These are phyloP conservation scores for Yarrowia porcina DNA, from an alignment of 805 yeast genomes.

Conservation along the genomic window DNA sequence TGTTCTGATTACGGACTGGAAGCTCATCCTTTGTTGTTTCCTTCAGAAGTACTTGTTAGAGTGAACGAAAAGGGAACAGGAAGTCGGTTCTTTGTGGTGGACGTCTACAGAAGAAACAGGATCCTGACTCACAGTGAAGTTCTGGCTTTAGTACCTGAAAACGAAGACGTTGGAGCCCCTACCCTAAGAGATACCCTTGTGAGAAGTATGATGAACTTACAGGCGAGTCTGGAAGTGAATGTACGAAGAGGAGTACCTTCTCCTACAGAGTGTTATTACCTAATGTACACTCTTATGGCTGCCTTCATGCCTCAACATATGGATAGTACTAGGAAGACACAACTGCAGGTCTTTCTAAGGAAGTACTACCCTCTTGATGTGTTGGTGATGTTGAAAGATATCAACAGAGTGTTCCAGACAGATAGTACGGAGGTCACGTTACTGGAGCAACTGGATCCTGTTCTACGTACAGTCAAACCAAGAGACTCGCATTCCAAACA, in stretches of 20 bases:
- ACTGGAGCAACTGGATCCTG: constrained; percentile 5
- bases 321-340: not conserved
- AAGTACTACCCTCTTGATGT: constrained; percentile 14
- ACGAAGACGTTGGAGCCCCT: constrained; percentile 15
- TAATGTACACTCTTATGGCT: constrained; percentile 14
- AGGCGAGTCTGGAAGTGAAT: constrained; percentile 7
- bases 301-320: constrained; percentile 13
- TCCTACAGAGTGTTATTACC: constrained; percentile 5
- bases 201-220: constrained; percentile 11
- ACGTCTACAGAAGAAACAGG: constrained; percentile 15
- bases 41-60: not conserved
- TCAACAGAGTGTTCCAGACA: not conserved
- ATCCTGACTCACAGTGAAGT: constrained; percentile 10
- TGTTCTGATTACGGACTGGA: constrained; percentile 1
- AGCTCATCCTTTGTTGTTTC: constrained; percentile 6
- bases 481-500: not conserved
- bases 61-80: constrained; percentile 12
- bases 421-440: not conserved
- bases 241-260: constrained; percentile 18
- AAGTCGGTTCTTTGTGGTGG: not conserved
- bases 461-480: not conserved
- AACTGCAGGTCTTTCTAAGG: not conserved
- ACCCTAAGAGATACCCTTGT: not conserved
- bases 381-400: constrained; percentile 14
- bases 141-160: not conserved